Percentiles rank a stretch among this genome's conserved stretches.
phyloP scores from a whole-genome alignment of 2,329 filamentous ascomycete genomes.

The Fusarium haematococcum region DNA sequence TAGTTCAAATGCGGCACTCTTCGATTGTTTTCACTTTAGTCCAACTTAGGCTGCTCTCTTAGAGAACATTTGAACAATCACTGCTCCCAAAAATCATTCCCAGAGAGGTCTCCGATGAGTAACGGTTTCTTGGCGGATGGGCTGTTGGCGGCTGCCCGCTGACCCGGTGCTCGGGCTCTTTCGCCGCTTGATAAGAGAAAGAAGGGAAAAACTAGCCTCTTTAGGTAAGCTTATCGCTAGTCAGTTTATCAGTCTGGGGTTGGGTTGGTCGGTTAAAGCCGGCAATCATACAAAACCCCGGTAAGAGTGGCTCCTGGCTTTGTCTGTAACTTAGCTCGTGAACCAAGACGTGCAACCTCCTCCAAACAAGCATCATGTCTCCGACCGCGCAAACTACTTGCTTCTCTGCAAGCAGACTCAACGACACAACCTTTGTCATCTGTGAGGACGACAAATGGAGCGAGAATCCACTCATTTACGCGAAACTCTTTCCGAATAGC shows the following conservation, averaged over 20 bases:
- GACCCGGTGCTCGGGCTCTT: background rate
- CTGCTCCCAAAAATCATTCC: background rate
- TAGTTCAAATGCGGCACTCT: background rate
- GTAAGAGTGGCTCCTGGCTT: background rate
- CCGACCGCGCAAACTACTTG: background rate
- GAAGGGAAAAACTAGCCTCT: background rate
- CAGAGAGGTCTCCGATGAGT: background rate
- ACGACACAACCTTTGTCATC: conserved; percentile 57
- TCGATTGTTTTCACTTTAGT: background rate
- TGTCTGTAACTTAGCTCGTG: background rate
- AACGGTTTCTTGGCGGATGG: background rate
- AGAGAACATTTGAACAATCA: background rate
- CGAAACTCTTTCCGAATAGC: conserved; percentile 53
- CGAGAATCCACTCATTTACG: conserved; percentile 60
- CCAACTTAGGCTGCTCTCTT: background rate
- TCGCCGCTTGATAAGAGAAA: background rate
- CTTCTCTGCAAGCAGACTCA: conserved; percentile 43
- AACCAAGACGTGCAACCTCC: background rate
- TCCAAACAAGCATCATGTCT: background rate
- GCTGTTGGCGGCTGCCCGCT: background rate
- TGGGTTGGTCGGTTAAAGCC: background rate
- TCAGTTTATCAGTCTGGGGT: background rate
- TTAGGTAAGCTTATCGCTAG: background rate
- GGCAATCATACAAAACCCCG: background rate
- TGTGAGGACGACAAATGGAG: conserved; percentile 56